Conservation (phyloP, 805 yeast species). For the Danielia reshetovae region DNA sequence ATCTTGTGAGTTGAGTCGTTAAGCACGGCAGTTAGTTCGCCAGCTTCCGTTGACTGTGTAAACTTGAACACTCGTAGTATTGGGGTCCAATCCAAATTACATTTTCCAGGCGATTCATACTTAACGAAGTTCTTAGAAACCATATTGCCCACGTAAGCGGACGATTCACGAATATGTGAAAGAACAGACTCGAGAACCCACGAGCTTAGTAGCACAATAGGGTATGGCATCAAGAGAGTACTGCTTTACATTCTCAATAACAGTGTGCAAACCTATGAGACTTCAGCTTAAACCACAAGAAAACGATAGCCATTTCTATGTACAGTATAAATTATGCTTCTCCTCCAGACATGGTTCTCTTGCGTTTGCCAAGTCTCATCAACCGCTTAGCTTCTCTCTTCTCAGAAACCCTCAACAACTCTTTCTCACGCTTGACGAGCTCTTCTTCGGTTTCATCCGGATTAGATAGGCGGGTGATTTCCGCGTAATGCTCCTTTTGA, state of each 20-base stretch:
- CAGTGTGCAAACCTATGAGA: too few relatives aligned
- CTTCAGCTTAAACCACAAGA: too few relatives aligned
- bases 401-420: conserved; percentile 22
- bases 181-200: conserved; percentile 10
- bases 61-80: conserved; percentile 27
- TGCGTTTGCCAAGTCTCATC: conserved; percentile 20
- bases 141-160: conserved; percentile 4
- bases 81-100: conserved; percentile 17
- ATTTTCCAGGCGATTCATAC: conserved; percentile 3
- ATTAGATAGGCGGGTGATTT: conserved; percentile 23
- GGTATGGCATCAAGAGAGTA: conserved; percentile 13
- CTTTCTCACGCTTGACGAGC: conserved; percentile 19
- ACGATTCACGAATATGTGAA: conserved; percentile 2
- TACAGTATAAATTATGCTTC: conserved; percentile 1
- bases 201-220: conserved; percentile 12
- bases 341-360: too few relatives aligned
- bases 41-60: conserved; percentile 17
- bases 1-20: conserved; percentile 31
- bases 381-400: conserved; percentile 35
- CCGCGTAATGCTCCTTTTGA: conserved; percentile 23
- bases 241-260: too few relatives aligned
- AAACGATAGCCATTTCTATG: too few relatives aligned
- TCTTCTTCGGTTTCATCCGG: conserved; percentile 16
- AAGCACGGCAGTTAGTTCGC: conserved; percentile 27
- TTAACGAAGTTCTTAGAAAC: conserved; percentile 15